Conservation (phyloP, 495 filamentous ascomycete species). For the Delitschia confertaspora region DNA sequence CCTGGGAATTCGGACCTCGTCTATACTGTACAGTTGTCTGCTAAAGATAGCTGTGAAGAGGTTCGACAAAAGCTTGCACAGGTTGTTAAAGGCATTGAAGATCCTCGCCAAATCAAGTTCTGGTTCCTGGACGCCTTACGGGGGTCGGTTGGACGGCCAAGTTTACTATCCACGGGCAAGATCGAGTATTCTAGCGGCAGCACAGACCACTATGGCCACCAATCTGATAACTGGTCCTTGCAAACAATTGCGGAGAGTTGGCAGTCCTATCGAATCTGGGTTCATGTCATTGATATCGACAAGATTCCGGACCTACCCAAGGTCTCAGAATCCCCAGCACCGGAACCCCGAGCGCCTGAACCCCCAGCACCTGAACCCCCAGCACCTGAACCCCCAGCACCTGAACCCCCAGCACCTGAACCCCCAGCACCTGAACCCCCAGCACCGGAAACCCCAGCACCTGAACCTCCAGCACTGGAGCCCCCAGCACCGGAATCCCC, state of each 20-base stretch:
- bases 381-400: conserved; percentile 4
- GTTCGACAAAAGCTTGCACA: conserved; percentile 22
- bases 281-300: conserved; percentile 23
- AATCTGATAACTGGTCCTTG: conserved; percentile 15
- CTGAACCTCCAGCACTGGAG: conserved; percentile 17
- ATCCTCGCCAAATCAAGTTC: conserved; percentile 28
- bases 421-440: background rate
- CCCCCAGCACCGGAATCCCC: conserved; percentile 4
- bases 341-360: conserved; percentile 4
- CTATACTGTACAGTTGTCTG: conserved; percentile 10
- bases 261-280: conserved; percentile 21
- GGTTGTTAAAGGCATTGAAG: conserved; percentile 22
- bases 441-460: background rate
- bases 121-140: conserved; percentile 26
- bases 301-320: conserved; percentile 13
- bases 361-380: conserved; percentile 16
- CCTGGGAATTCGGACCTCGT: conserved; percentile 11
- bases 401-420: conserved; percentile 1
- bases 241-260: conserved; percentile 7
- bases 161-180: conserved; percentile 21
- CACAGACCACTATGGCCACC: conserved; percentile 15
- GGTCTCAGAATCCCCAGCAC: background rate
- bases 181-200: conserved; percentile 25
- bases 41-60: conserved; percentile 13
- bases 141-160: conserved; percentile 16